Evolutionary conservation across 768 basidiomycete species (phyloP).

Genomic region (Tylopilus rubrobrunneus): DNA sequence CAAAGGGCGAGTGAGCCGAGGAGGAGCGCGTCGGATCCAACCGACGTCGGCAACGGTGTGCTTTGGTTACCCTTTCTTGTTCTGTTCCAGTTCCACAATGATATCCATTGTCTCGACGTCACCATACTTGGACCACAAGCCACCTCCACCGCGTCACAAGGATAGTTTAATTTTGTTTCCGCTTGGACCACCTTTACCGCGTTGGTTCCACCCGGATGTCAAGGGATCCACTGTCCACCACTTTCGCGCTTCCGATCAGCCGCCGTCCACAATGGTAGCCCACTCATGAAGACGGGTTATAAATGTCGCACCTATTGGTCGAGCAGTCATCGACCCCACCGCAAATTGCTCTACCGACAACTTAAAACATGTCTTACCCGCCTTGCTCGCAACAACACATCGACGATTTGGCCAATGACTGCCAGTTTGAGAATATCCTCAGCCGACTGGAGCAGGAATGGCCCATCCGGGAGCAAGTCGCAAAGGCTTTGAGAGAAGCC

Average conservation of each 20-base stretch:
- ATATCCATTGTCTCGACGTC: not conserved
- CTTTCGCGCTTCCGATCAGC: not conserved
- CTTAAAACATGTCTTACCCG: constrained; percentile 14
- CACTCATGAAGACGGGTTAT: constrained; percentile 1
- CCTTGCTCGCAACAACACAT: not conserved
- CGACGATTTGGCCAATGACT: not conserved
- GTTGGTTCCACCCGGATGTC: not conserved
- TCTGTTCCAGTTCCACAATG: not conserved
- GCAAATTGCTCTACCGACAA: not conserved
- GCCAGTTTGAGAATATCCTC: constrained; percentile 1
- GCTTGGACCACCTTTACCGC: not conserved
- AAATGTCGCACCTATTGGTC: constrained; percentile 2
- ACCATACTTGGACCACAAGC: not conserved
- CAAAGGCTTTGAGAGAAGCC: constrained; percentile 5
- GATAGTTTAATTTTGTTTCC: not conserved
- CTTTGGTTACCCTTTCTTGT: not conserved
- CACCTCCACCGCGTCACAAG: no score
- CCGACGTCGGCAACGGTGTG: not conserved
- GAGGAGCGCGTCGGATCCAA: not conserved
- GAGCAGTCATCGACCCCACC: not conserved
- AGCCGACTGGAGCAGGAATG: not conserved
- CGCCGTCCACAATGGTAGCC: constrained; percentile 2
- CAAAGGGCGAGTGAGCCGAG: constrained; percentile 23
- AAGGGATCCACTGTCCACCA: not conserved
- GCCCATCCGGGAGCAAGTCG: not conserved